Evolutionary conservation across 495 filamentous ascomycete species (phyloP).

Genomic region (Annulohypoxylon nitens): DNA sequence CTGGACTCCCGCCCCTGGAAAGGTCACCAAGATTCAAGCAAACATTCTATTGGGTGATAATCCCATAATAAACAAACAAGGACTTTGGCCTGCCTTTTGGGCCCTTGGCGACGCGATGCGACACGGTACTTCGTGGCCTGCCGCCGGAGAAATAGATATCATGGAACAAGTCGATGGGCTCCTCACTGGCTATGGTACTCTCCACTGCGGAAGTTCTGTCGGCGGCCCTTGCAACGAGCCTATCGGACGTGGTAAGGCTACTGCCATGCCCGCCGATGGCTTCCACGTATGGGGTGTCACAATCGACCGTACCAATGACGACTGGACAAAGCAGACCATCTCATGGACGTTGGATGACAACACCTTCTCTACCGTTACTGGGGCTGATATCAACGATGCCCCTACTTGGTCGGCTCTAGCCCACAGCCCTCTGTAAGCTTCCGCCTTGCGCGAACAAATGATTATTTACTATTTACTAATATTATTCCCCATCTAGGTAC

Average conservation of each 20-base stretch:
- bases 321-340: slow-evolving; percentile 61
- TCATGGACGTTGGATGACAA: slow-evolving; percentile 60
- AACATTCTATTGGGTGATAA: slow-evolving; percentile 59
- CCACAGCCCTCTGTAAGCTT: slow-evolving; percentile 56
- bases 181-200: slow-evolving; percentile 60
- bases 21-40: slow-evolving; percentile 57
- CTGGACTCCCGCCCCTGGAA: slow-evolving; percentile 59
- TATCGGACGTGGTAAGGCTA: slow-evolving; percentile 49
- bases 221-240: slow-evolving; percentile 65
- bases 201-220: slow-evolving; percentile 59
- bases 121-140: slow-evolving; percentile 63
- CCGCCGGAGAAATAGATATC: slow-evolving; percentile 66
- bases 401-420: slow-evolving; percentile 61
- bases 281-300: slow-evolving; percentile 63
- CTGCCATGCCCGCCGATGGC: slow-evolving; percentile 52
- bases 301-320: slow-evolving; percentile 58
- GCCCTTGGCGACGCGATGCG: slow-evolving; percentile 63
- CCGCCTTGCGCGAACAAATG: background rate
- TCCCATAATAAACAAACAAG: slow-evolving; percentile 53
- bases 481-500: slow-evolving; percentile 41
- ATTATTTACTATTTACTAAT: background rate
- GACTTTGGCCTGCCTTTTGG: slow-evolving; percentile 69
- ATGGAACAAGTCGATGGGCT: slow-evolving; percentile 65
- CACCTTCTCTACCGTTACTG: slow-evolving; percentile 55
- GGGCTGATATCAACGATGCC: slow-evolving; percentile 57